phyloP scores from a whole-genome alignment of 352 stramenopile species.

The Globisporangium polare region DNA sequence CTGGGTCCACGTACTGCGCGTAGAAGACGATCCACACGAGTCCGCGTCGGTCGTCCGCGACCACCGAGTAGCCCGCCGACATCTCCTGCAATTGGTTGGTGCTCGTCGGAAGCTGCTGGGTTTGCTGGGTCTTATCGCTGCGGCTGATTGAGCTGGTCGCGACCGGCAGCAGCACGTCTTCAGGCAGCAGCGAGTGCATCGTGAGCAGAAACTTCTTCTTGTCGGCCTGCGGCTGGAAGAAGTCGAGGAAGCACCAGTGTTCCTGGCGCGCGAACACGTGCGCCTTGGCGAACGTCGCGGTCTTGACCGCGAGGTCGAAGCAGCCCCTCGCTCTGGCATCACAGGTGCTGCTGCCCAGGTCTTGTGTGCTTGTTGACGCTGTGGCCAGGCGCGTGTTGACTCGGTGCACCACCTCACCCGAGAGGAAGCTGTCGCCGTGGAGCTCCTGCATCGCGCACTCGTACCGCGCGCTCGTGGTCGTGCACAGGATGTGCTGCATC shows the following conservation, averaged over 20 bases:
- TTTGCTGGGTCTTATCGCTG: conserved; percentile 8
- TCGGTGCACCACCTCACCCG: conserved; percentile 26
- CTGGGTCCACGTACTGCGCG: conserved; percentile 5
- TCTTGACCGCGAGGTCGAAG: conserved; percentile 33
- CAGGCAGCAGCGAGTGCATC: conserved; percentile 32
- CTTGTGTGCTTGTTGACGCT: not conserved
- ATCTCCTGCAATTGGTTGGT: conserved; percentile 21
- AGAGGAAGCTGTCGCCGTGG: conserved; percentile 27
- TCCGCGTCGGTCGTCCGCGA: conserved; percentile 16
- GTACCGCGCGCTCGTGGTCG: conserved; percentile 16
- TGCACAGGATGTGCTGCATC: conserved; percentile 30
- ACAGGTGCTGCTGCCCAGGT: not conserved
- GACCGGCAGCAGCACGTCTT: conserved; percentile 31
- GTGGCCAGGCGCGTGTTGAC: conserved; percentile 9
- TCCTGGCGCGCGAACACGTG: conserved; percentile 43
- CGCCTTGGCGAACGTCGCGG: conserved; percentile 38
- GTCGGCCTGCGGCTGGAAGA: conserved; percentile 15
- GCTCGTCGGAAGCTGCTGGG: not conserved
- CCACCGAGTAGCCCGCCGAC: conserved; percentile 18
- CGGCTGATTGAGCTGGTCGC: conserved; percentile 24
- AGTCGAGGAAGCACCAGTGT: conserved; percentile 46
- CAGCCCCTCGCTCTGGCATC: not conserved
- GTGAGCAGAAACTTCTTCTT: conserved; percentile 30
- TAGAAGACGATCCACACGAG: conserved; percentile 18
- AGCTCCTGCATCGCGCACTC: conserved; percentile 28